Base-by-base conservation (phyloP, 345 rosid species). In the Acer yangbiense region DNA sequence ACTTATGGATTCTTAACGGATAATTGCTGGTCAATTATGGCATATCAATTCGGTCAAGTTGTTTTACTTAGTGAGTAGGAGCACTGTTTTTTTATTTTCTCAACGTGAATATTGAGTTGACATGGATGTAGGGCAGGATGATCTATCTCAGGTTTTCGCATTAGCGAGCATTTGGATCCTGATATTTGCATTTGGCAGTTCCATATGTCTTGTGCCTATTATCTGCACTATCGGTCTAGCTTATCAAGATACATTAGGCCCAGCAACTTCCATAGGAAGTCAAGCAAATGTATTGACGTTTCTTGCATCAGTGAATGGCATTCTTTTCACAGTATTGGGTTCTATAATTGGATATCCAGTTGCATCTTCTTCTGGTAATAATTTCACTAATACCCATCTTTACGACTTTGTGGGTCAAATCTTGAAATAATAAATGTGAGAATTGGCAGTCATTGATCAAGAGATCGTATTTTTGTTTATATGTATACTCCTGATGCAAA, bases 41-140 rank as follows among this genome's bases (percentile, higher is more conserved):
- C 39, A 32, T 32, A 32, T 32, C 39, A 32, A 32, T 32, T 32
- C 39, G 39, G 6, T 32, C 6, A 32, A 32, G 39, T 70, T 65
- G 72, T 25, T 39, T 72, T 69, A 57, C 61, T 29, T 76, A 18
- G 63, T 68, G 9, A 23, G 41, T 54, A 44, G 62, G 27, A 41
- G 71, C 29, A 21, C 39, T 66, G 41, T 65, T 61, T 60, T 61
- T 60, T 60, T 70, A 70, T 68, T 75, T 68, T 73, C 85, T 85
- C 50, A 60, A 74, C 81, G 78, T 83, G 83, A 85, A 85, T 88
- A 89, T 92, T 82, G 87, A 91, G 84, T 55, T 89, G 89, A 78
- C 75, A 78, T 93, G 92, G 85, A 83, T 93, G 90, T 95, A 93
- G 97, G 98, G 97, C 99, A 95, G 98, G 93, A 82, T 83, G 99